Evolutionary conservation across 768 basidiomycete species (phyloP), one percentile per base, ranked within the genome.

Genomic region (Inosperma sp.): DNA sequence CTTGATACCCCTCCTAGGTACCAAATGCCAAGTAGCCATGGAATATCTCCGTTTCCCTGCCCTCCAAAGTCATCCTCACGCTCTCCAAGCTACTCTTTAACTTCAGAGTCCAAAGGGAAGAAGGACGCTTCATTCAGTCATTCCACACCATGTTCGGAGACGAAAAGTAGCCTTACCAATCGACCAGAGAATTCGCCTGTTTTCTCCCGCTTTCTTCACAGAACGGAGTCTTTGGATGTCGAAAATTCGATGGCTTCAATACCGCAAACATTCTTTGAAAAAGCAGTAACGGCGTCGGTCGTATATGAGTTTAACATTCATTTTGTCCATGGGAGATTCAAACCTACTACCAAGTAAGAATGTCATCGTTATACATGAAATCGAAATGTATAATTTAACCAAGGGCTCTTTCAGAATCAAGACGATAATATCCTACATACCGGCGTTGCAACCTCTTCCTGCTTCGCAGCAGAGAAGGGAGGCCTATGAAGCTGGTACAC

Each of bases 241-340:
- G 22, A n/a, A 7, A 9, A 22, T n/a, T n/a, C n/a, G n/a, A n/a
- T n/a, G n/a, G n/a, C 27, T 26, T 34, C n/a, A 13, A 39, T 27
- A 25, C 48, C 31, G 14, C 39, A 31, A n/a, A 50, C 46, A 25
- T 69, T 70, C 34, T 48, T 59, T 4, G 69, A 72, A 39, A 59
- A 60, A 29, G 50, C 48, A 0, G 49, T 60, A 5, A 59, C 56
- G 10, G 66, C 49, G 7, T 65, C 56, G 29, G 55, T 72, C 2
- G 53, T 56, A 25, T 72, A 72, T 46, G 64, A 70, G 34, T 47
- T 72, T 4, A 48, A 42, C 17, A 53, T 71, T 13, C 55, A 61
- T 31, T 62, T 71, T 34, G 57, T 57, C 14, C 58, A 69, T 33
- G 65, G 68, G 13, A 55, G 56, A 5, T 59, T 72, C 26, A 58